These are phyloP conservation scores for Phylloboletellus chloephorus DNA, from an alignment of 1,284 basidiomycete genomes.

Conservation along the genomic window DNA sequence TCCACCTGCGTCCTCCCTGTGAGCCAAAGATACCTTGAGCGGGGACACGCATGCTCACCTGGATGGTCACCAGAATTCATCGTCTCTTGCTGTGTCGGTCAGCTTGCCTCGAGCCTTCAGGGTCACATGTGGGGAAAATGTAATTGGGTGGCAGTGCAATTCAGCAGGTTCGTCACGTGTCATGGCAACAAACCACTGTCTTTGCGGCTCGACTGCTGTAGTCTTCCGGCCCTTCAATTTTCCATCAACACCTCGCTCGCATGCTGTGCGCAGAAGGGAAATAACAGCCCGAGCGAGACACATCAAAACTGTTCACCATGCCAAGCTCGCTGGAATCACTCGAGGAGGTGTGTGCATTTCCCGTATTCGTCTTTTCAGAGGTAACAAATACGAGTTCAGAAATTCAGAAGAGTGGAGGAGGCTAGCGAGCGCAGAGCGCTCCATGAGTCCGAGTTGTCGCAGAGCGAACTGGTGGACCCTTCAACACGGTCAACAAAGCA, in stretches of 20 bases:
- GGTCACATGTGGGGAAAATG: too few species aligned
- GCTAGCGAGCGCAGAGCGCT: slow-evolving; percentile 45
- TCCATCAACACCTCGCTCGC: slow-evolving; percentile 11
- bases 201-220: too few species aligned
- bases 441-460: slow-evolving; percentile 27
- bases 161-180: slow-evolving; percentile 13
- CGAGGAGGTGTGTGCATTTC: slow-evolving; percentile 35
- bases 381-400: slow-evolving; percentile 31
- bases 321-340: slow-evolving; percentile 33
- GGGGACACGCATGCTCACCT: slow-evolving; percentile 1
- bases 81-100: slow-evolving; percentile 8
- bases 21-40: not conserved
- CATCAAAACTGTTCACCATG: slow-evolving; percentile 14
- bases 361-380: slow-evolving; percentile 1
- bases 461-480: slow-evolving; percentile 17
- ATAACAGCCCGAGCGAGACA: not conserved
- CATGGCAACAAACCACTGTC: slow-evolving; percentile 7
- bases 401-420: slow-evolving; percentile 50
- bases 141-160: slow-evolving; percentile 22
- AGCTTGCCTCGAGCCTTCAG: too few species aligned
- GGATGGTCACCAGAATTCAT: slow-evolving; percentile 16
- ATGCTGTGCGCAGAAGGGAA: slow-evolving; percentile 9
- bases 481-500: slow-evolving; percentile 24
- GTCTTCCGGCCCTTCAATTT: too few species aligned
- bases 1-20: slow-evolving; percentile 17